These are phyloP conservation scores for Protomyces inouyei DNA, from an alignment of 1,139 yeast genomes.

Conservation along the genomic window DNA sequence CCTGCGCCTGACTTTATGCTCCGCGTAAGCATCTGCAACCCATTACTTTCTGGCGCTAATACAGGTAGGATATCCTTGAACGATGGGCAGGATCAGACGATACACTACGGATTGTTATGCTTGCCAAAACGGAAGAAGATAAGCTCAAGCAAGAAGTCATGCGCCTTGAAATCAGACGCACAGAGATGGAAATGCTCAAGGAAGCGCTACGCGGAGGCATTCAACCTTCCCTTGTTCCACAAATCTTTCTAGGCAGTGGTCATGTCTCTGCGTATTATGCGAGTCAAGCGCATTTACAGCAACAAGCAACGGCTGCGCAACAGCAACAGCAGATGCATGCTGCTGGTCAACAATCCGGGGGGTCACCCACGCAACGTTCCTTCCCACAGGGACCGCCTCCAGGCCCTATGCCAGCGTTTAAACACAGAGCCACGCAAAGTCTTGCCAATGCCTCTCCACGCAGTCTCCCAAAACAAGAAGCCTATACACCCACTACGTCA, in stretches of 20 bases:
- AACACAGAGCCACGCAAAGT: not conserved
- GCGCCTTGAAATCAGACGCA: slow-evolving; percentile 27
- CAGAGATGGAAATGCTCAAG: slow-evolving; percentile 27
- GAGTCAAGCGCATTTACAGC: slow-evolving; percentile 4
- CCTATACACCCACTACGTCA: not conserved
- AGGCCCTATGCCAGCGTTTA: not conserved
- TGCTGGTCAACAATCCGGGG: not conserved
- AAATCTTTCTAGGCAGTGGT: slow-evolving; percentile 6
- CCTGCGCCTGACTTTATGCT: slow-evolving; percentile 28
- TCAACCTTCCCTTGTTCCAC: slow-evolving; percentile 17
- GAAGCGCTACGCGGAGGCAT: slow-evolving; percentile 26
- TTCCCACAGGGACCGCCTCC: not conserved
- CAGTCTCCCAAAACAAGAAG: slow-evolving; percentile 1
- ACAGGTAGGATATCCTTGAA: slow-evolving; percentile 26
- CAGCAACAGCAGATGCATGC: not conserved
- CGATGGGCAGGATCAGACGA: slow-evolving; percentile 31
- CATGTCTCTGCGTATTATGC: slow-evolving; percentile 7
- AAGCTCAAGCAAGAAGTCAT: slow-evolving; percentile 26
- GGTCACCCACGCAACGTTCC: not conserved
- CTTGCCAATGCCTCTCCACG: slow-evolving; percentile 5
- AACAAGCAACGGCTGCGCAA: slow-evolving; percentile 3
- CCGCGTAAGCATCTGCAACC: slow-evolving; percentile 9
- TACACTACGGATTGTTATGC: slow-evolving; percentile 28
- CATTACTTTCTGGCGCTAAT: not conserved
- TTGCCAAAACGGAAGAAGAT: slow-evolving; percentile 28